phyloP scores from a whole-genome alignment of 2,329 filamentous ascomycete genomes.

The Fusarium neocosmosporiellum region DNA sequence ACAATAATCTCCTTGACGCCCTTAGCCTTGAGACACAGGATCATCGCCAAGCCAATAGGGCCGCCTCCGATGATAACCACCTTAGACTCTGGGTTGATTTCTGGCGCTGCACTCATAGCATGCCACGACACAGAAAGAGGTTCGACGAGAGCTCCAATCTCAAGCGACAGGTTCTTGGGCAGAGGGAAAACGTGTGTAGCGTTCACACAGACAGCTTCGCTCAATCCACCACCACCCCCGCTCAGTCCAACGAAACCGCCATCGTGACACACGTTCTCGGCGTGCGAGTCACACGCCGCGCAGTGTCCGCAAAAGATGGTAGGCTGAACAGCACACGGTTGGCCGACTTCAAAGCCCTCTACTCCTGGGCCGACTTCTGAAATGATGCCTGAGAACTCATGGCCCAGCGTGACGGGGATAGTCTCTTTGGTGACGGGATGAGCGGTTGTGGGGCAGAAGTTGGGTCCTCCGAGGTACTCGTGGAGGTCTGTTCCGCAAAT shows the following conservation, averaged over 20 bases:
- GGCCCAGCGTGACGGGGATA: constrained; percentile 70
- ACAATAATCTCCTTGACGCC: constrained; percentile 61
- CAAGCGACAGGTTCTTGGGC: constrained; percentile 60
- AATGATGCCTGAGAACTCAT: constrained; percentile 72
- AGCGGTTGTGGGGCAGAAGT: constrained; percentile 58
- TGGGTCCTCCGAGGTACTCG: constrained; percentile 49
- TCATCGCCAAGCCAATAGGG: constrained; percentile 60
- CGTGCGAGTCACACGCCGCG: constrained; percentile 62
- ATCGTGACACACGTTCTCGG: constrained; percentile 68
- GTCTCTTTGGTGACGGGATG: constrained; percentile 68
- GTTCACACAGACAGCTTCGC: constrained; percentile 64
- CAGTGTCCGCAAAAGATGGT: constrained; percentile 69
- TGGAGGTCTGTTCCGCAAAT: constrained; percentile 59
- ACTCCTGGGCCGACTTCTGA: constrained; percentile 67
- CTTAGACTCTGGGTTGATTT: constrained; percentile 54
- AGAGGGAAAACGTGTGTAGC: constrained; percentile 60
- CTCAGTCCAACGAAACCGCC: constrained; percentile 48
- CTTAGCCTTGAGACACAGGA: constrained; percentile 57
- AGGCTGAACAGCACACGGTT: constrained; percentile 70
- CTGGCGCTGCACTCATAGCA: constrained; percentile 57
- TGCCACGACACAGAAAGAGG: constrained; percentile 60
- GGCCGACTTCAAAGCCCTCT: constrained; percentile 60
- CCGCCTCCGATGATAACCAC: constrained; percentile 63
- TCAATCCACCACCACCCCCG: constrained; percentile 65
- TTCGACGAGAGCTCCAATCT: constrained; percentile 65